These are phyloP conservation scores for Afroboletus lepidellus DNA, from an alignment of 1,284 basidiomycete species.

Conservation along the genomic window DNA sequence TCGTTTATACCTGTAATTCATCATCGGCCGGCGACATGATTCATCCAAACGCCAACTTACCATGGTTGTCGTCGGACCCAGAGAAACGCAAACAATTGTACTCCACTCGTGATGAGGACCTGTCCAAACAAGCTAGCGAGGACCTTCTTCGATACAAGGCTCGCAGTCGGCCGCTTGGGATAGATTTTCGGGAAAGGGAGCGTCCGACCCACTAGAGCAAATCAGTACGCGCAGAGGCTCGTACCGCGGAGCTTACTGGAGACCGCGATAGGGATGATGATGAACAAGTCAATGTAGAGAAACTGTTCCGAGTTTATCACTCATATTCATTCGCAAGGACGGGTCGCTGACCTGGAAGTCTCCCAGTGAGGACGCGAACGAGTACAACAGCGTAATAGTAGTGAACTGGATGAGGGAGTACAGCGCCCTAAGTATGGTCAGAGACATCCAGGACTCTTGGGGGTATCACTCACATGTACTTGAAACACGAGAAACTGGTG, in stretches of 20 bases:
- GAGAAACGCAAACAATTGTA: conserved; percentile 87
- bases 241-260: conserved; percentile 65
- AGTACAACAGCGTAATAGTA: conserved; percentile 89
- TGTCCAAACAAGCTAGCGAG: conserved; percentile 93
- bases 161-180: conserved; percentile 92
- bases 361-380: conserved; percentile 93
- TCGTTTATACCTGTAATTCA: conserved; percentile 53
- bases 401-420: conserved; percentile 92
- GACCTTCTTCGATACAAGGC: conserved; percentile 95
- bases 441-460: conserved; percentile 1
- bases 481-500: conserved; percentile 99
- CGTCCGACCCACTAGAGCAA: conserved; percentile 82
- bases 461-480: conserved; percentile 79
- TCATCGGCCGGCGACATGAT: conserved; percentile 1
- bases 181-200: conserved; percentile 85
- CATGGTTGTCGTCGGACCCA: conserved; percentile 87
- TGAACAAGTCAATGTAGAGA: conserved; percentile 95
- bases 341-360: conserved; percentile 83
- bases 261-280: conserved; percentile 95
- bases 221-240: conserved; percentile 12
- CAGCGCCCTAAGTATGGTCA: conserved; percentile 59
- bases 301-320: conserved; percentile 54
- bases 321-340: conserved; percentile 1
- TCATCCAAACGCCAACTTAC: conserved; percentile 37
- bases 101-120: conserved; percentile 80